Evolutionary conservation across 345 rosid genomes (phyloP).

Genomic region (thale cress (Arabidopsis thaliana)): DNA sequence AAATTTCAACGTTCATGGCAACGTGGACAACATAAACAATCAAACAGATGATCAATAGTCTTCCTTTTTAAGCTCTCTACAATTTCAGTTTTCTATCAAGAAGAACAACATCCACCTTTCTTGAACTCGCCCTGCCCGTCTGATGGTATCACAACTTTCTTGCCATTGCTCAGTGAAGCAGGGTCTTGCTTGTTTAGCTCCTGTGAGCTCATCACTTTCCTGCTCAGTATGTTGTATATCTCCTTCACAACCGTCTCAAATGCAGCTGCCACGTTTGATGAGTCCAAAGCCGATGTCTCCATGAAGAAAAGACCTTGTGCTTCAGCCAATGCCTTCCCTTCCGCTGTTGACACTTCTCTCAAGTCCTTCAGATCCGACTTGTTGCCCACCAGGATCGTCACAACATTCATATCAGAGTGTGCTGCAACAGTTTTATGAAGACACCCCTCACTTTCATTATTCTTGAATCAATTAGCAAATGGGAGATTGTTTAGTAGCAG

Average conservation of each 20-base stretch:
- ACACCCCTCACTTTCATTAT: no score
- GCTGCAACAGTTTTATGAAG: constrained; percentile 57
- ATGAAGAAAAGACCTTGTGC: constrained; percentile 88
- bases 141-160: constrained; percentile 68
- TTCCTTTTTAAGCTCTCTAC: constrained; percentile 38
- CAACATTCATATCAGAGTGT: constrained; percentile 97
- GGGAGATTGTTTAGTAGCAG: neutral
- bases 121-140: constrained; percentile 44
- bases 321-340: constrained; percentile 90
- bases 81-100: constrained; percentile 41
- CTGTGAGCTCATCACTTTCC: constrained; percentile 84
- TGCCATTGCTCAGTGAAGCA: constrained; percentile 64
- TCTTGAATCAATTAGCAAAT: neutral
- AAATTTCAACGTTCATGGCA: constrained; percentile 36
- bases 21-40: constrained; percentile 34
- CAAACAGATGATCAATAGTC: constrained; percentile 23
- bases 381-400: constrained; percentile 91
- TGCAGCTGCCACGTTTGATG: constrained; percentile 89
- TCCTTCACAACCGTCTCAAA: constrained; percentile 91
- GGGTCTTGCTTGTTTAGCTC: constrained; percentile 73
- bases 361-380: constrained; percentile 90
- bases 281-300: constrained; percentile 97
- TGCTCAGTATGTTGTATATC: constrained; percentile 86
- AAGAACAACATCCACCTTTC: constrained; percentile 71
- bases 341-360: constrained; percentile 84